Conservation (phyloP, 257 asterid genomes). For the Capsicum baccatum region DNA sequence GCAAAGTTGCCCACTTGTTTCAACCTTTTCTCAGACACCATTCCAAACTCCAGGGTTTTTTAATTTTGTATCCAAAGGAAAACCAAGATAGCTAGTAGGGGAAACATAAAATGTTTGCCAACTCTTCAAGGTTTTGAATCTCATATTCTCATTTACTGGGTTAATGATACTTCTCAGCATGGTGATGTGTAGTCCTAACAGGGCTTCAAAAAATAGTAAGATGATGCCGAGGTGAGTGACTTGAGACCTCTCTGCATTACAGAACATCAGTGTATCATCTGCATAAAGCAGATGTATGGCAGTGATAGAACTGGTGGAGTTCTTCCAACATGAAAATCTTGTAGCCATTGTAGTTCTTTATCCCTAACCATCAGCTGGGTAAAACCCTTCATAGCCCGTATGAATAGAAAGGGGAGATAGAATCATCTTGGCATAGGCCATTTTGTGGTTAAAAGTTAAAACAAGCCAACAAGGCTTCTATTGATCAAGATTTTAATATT, state of each 20-base stretch:
- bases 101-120: neutral
- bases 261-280: neutral
- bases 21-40: neutral
- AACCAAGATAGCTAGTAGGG: neutral
- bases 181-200: neutral
- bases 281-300: neutral
- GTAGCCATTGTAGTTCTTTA: neutral
- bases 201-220: neutral
- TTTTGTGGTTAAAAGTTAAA: neutral
- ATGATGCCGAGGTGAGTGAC: neutral
- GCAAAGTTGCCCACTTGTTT: neutral
- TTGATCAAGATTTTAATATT: neutral
- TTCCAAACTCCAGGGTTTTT: neutral
- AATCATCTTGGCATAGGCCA: neutral
- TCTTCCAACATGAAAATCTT: neutral
- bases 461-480: neutral
- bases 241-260: neutral
- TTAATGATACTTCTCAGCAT: neutral
- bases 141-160: neutral
- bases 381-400: neutral
- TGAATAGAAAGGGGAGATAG: neutral
- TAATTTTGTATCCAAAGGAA: neutral
- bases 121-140: neutral
- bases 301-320: neutral
- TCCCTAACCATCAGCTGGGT: neutral